These are phyloP conservation scores for Corylus avellana DNA, from an alignment of 306 rosid species.

Conservation along the genomic window DNA sequence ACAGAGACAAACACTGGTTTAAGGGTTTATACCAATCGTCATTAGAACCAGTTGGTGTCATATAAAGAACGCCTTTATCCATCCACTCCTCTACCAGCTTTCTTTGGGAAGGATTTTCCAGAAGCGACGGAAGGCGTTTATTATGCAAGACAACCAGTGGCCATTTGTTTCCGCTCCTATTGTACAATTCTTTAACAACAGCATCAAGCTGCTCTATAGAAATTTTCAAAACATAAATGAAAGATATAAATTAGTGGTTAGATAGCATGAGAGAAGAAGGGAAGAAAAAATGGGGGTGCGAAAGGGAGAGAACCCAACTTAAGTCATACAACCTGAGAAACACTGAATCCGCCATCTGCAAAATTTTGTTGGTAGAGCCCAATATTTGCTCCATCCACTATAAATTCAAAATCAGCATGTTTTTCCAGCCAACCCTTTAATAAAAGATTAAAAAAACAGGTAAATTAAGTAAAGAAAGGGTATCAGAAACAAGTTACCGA, in stretches of 20 bases:
- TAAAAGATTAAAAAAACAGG: slow-evolving; percentile 3
- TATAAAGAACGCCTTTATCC: slow-evolving; percentile 66
- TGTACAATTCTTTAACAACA: slow-evolving; percentile 69
- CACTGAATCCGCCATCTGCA: slow-evolving; percentile 85
- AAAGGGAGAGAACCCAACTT: neutral
- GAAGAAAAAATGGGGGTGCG: neutral
- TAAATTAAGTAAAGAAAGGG: neutral
- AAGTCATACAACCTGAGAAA: slow-evolving; percentile 67
- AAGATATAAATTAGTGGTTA: slow-evolving; percentile 12
- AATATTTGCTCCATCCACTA: slow-evolving; percentile 89
- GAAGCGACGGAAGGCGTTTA: slow-evolving; percentile 58
- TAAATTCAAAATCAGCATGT: slow-evolving; percentile 57
- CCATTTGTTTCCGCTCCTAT: slow-evolving; percentile 65
- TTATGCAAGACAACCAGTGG: slow-evolving; percentile 82
- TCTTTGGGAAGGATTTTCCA: slow-evolving; percentile 69
- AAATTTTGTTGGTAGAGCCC: slow-evolving; percentile 96
- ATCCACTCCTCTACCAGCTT: slow-evolving; percentile 72
- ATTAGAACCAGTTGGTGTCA: slow-evolving; percentile 86
- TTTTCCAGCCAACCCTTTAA: slow-evolving; percentile 70
- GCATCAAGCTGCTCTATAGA: slow-evolving; percentile 69
- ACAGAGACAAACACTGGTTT: neutral
- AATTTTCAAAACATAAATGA: slow-evolving; percentile 34
- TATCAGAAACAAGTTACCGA: slow-evolving; percentile 14
- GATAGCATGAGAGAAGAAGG: neutral
- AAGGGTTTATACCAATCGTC: slow-evolving; percentile 77